These are phyloP conservation scores for Trematosphaeria pertusa DNA, from an alignment of 2,329 filamentous ascomycete species.

Conservation along the genomic window DNA sequence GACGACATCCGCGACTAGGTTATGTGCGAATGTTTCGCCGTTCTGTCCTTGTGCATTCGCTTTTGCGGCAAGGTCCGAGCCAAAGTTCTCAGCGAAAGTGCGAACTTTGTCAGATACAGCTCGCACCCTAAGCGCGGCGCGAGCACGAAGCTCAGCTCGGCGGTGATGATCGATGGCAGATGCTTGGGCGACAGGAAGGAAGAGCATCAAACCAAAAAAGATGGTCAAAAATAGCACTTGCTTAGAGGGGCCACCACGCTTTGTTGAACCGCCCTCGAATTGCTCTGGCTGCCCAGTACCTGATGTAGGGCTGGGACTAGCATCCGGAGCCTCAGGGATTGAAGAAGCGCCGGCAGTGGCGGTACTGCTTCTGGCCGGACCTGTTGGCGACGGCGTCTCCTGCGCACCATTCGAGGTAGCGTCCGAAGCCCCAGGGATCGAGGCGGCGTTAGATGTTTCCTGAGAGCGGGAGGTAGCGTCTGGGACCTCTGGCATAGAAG, in stretches of 20 bases:
- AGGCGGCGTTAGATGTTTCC: too few relatives aligned
- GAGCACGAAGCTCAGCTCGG: slow-evolving; percentile 6
- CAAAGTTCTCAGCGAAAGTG: slow-evolving; percentile 22
- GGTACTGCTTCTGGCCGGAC: not conserved
- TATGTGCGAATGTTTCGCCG: slow-evolving; percentile 25
- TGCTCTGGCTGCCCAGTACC: slow-evolving; percentile 3
- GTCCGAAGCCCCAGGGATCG: not conserved
- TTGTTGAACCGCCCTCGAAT: slow-evolving; percentile 10
- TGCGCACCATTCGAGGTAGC: not conserved
- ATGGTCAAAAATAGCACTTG: slow-evolving; percentile 12
- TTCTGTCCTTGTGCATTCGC: slow-evolving; percentile 22
- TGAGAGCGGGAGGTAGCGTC: too few relatives aligned
- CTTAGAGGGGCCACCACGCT: slow-evolving; percentile 8
- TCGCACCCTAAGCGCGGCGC: slow-evolving; percentile 21
- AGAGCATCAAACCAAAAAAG: slow-evolving; percentile 17
- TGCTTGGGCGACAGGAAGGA: slow-evolving; percentile 17
- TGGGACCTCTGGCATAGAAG: too few relatives aligned
- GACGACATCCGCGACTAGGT: slow-evolving; percentile 25
- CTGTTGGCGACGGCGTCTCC: not conserved
- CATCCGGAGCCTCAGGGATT: not conserved
- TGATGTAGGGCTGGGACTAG: slow-evolving; percentile 5
- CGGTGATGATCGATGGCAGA: slow-evolving; percentile 3
- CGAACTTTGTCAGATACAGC: slow-evolving; percentile 23
- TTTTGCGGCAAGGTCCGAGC: slow-evolving; percentile 15
- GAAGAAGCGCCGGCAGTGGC: not conserved